These are phyloP conservation scores for Coemansia sp. DNA, from an alignment of 192 early-diverging fungal genomes.

Conservation along the genomic window DNA sequence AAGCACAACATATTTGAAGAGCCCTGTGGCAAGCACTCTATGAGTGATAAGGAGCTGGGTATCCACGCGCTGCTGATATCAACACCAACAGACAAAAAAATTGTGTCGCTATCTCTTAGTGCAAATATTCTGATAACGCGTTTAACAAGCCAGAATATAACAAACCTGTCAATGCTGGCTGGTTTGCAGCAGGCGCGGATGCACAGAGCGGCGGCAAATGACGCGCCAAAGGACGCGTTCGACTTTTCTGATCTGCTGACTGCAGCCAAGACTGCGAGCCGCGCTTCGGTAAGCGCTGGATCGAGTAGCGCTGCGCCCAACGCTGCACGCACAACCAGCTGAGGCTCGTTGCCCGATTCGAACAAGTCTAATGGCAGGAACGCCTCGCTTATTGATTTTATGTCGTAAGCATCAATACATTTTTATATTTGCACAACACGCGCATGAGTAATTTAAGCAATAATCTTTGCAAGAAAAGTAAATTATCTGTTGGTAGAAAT, in stretches of 20 bases:
- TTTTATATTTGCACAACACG: neutral
- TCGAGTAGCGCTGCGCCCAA: slow-evolving; percentile 9
- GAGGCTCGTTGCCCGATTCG: slow-evolving; percentile 38
- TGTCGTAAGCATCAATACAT: slow-evolving; percentile 10
- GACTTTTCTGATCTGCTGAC: slow-evolving; percentile 48
- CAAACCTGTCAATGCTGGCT: slow-evolving; percentile 42
- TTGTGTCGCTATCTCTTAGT: slow-evolving; percentile 11
- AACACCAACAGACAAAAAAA: neutral
- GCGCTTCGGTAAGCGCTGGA: no score
- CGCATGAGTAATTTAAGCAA: no score
- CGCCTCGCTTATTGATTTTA: slow-evolving; percentile 38
- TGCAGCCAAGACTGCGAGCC: slow-evolving; percentile 39
- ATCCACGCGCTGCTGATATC: slow-evolving; percentile 9
- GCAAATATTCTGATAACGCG: slow-evolving; percentile 6
- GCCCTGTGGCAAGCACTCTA: no score
- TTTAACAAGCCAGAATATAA: slow-evolving; percentile 25
- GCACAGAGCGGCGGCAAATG: slow-evolving; percentile 3
- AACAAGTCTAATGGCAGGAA: slow-evolving; percentile 5
- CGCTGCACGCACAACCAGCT: slow-evolving; percentile 27
- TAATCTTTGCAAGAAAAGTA: no score
- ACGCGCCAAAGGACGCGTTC: slow-evolving; percentile 39
- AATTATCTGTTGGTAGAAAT: no score
- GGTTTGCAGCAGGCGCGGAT: slow-evolving; percentile 37
- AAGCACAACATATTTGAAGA: no score
- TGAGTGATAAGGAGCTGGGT: no score